Base-by-base conservation (phyloP, 148 eudicot genomes). In the Rheum nobile region DNA sequence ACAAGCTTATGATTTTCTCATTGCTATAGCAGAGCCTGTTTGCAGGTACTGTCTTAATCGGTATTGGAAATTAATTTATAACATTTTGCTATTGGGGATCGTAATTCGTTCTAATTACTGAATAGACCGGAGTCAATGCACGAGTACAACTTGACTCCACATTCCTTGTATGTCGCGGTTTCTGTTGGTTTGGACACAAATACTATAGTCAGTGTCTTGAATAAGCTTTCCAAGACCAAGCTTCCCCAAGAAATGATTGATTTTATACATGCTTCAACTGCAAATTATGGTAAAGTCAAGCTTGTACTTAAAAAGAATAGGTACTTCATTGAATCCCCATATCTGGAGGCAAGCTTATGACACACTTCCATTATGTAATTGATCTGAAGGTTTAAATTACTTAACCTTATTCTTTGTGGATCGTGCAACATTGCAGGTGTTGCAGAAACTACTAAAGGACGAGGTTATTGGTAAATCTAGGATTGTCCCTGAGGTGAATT, bases 231-330 rank as follows among this genome's bases (percentile, higher is more conserved):
- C n/a, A n/a, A n/a, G n/a, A n/a, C n/a, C n/a, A n/a, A n/a, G n/a
- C n/a, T n/a, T n/a, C n/a, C n/a, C n/a, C n/a, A n/a, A n/a, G n/a
- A n/a, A n/a, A n/a, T n/a, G n/a, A n/a, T n/a, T n/a, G n/a, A n/a
- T n/a, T n/a, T n/a, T n/a, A 91, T 95, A 46, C 84, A 95, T 77
- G 91, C 75, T 46, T 90, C 99, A 17, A 95, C 96, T 59, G 94
- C 99, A 43, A 95, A 95, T 79, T 95, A 91, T 78, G 99, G 99
- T 22, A 92, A 95, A 90, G 99, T 95, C 72, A 95, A 92, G 89
- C 92, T 92, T 67, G 97, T 95, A 46, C 90, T 95, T 11, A 95
- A 95, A 90, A 95, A 95, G 86, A 95, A 95, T 72, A 88, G 92
- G 16, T 95, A 95, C 78, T 85, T 91, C 24, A 85, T 95, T 21